Evolutionary conservation across 805 yeast genomes (phyloP).

Genomic region (Starmerella roubikii): DNA sequence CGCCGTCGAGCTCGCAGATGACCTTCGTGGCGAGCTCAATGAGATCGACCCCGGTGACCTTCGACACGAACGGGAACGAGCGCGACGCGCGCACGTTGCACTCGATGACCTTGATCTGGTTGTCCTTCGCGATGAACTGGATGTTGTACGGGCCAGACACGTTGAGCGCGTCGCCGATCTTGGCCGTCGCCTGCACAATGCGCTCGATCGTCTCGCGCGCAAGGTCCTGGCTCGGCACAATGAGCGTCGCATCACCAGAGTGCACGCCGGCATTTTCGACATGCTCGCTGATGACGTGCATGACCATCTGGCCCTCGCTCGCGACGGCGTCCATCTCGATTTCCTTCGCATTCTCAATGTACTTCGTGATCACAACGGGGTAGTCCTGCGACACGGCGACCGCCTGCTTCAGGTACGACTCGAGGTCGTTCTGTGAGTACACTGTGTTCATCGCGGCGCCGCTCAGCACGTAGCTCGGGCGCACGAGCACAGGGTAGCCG

Average conservation of each 20-base stretch:
- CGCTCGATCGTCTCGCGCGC: conserved; percentile 82
- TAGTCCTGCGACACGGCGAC: conserved; percentile 95
- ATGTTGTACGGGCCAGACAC: conserved; percentile 97
- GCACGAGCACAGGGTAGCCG: conserved; percentile 85
- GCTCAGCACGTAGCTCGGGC: conserved; percentile 93
- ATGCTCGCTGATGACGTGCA: conserved; percentile 97
- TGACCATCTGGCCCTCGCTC: conserved; percentile 77
- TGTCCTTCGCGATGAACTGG: conserved; percentile 91
- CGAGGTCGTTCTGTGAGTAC: conserved; percentile 77
- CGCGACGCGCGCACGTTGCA: conserved; percentile 99
- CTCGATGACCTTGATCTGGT: conserved; percentile 93
- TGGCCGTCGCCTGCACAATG: conserved; percentile 90
- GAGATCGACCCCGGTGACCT: conserved; percentile 90
- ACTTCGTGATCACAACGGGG: conserved; percentile 95
- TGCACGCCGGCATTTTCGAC: conserved; percentile 99
- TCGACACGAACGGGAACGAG: conserved; percentile 96
- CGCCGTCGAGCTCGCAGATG: conserved; percentile 37
- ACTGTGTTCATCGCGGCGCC: conserved; percentile 99
- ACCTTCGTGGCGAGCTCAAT: conserved; percentile 97
- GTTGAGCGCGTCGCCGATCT: conserved; percentile 86
- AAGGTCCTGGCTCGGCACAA: conserved; percentile 93
- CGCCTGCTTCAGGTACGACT: conserved; percentile 78
- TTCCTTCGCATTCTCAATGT: conserved; percentile 92
- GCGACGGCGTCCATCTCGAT: conserved; percentile 99
- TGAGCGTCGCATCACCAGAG: conserved; percentile 96